Percentiles rank a stretch among this genome's conserved stretches.
Conservation (phyloP, 768 basidiomycete species). For the Phaeotremella fagi region DNA sequence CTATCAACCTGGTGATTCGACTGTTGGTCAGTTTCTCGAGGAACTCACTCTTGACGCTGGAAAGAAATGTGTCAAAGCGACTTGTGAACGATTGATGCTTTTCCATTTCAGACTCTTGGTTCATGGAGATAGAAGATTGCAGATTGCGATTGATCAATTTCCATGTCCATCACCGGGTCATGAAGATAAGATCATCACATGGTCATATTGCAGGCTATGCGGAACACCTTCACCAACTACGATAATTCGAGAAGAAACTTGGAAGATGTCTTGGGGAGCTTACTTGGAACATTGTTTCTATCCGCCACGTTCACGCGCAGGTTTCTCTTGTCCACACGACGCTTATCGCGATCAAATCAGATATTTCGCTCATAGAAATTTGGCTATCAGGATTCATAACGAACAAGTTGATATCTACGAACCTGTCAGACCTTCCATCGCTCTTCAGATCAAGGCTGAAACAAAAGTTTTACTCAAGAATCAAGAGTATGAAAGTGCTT, state of each 20-base stretch:
- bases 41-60: conserved; percentile 53
- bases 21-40: conserved; percentile 90
- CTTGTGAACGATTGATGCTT: conserved; percentile 72
- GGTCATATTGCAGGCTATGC: conserved; percentile 70
- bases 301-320: conserved; percentile 74
- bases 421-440: conserved; percentile 80
- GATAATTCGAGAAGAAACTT: conserved; percentile 88
- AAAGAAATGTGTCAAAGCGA: conserved; percentile 76
- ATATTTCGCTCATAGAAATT: conserved; percentile 68
- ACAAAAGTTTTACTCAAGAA: conserved; percentile 86
- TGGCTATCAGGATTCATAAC: conserved; percentile 66
- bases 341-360: conserved; percentile 88
- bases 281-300: conserved; percentile 96
- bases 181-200: conserved; percentile 75
- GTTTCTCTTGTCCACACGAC: conserved; percentile 88
- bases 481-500: conserved; percentile 72
- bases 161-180: conserved; percentile 41
- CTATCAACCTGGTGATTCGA: conserved; percentile 87
- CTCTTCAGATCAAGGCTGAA: conserved; percentile 78
- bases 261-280: conserved; percentile 88
- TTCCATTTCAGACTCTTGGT: conserved; percentile 86
- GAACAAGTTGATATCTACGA: conserved; percentile 79
- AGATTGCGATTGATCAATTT: conserved; percentile 79
- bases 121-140: conserved; percentile 76
- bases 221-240: conserved; percentile 76